These are phyloP conservation scores for Volvox reticuliferus DNA, from an alignment of 139 green algal genomes.

Conservation along the genomic window DNA sequence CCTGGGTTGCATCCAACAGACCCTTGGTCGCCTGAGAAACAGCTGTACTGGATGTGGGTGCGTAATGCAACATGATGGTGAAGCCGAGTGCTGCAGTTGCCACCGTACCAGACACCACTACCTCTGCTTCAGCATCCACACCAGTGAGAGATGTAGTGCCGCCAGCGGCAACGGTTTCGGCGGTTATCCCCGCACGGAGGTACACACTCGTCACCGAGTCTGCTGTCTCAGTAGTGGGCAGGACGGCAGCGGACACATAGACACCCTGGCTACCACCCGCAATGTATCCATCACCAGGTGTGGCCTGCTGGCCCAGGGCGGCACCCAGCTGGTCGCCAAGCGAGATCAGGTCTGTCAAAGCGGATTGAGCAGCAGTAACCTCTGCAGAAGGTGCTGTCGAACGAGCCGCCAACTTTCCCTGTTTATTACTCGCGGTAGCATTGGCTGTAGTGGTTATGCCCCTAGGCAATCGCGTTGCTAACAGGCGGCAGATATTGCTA, in stretches of 20 bases:
- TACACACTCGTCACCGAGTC: not conserved
- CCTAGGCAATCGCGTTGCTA: not conserved
- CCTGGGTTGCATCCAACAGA: not conserved
- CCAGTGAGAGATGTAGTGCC: not conserved
- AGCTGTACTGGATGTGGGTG: not conserved
- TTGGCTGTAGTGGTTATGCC: not conserved
- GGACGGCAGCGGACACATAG: not conserved
- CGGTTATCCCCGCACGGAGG: not conserved
- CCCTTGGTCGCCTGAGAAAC: not conserved
- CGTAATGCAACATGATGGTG: not conserved
- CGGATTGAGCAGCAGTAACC: not conserved
- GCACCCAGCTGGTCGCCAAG: not conserved
- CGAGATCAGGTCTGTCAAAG: not conserved
- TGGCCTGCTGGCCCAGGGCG: not conserved
- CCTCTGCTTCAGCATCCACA: not conserved
- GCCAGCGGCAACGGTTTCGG: not conserved
- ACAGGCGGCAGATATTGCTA: not conserved
- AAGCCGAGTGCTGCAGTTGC: not conserved
- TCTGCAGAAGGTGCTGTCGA: not conserved
- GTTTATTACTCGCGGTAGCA: no score
- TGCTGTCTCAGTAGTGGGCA: not conserved
- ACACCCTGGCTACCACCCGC: not conserved
- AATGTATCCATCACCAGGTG: not conserved
- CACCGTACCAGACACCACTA: not conserved
- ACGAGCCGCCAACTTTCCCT: no score